Conservation (phyloP, 2,329 filamentous ascomycete species). For the Hypoxylon sp. region DNA sequence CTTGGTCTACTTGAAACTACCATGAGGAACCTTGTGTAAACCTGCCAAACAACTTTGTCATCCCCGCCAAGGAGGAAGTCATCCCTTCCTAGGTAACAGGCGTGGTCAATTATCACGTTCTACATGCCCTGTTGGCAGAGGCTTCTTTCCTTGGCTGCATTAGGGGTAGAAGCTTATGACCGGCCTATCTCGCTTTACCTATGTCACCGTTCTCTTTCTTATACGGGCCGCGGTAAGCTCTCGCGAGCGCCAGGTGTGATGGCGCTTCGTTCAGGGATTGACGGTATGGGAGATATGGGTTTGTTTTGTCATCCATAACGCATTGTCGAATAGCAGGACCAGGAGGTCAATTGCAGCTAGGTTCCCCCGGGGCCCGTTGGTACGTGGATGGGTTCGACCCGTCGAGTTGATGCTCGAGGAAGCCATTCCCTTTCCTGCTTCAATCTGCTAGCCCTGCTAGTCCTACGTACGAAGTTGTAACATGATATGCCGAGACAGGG, state of each 20-base stretch:
- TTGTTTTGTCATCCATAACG: neutral
- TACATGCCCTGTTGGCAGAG: constrained; percentile 13
- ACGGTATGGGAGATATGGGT: neutral
- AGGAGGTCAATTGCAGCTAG: neutral
- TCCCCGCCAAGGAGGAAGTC: constrained; percentile 24
- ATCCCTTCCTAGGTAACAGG: constrained; percentile 5
- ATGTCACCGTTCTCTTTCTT: constrained; percentile 23
- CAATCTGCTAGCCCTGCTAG: neutral
- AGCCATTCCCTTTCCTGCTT: neutral
- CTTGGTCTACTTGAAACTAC: neutral
- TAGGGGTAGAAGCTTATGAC: constrained; percentile 10
- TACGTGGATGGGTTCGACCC: neutral
- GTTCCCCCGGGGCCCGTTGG: neutral
- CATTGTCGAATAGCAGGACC: neutral
- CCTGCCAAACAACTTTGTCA: constrained; percentile 18
- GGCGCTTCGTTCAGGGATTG: constrained; percentile 6
- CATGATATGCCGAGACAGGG: constrained; percentile 9
- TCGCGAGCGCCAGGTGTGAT: constrained; percentile 4
- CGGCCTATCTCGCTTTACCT: constrained; percentile 8
- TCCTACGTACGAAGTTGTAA: neutral
- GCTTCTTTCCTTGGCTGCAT: constrained; percentile 16
- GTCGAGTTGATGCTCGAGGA: neutral
- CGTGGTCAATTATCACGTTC: constrained; percentile 12
- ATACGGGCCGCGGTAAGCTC: constrained; percentile 2
- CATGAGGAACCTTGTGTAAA: constrained; percentile 2